A percentile compares a stretch with the other conserved stretches of the same genome.
Conservation (phyloP, 495 filamentous ascomycete species). For the Penicillium coprophilum region DNA sequence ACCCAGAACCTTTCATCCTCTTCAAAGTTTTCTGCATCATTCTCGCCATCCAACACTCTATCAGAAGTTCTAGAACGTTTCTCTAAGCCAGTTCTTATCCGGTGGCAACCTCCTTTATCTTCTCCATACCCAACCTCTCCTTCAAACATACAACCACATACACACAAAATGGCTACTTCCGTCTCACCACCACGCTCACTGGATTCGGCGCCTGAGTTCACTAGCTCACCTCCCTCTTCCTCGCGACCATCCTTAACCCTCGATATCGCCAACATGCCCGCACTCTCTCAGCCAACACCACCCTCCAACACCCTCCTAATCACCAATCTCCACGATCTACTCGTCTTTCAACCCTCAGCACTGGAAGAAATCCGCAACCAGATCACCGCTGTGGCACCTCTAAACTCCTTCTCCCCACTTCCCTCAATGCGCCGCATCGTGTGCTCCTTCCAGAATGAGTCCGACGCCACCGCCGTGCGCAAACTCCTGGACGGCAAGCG, state of each 20-base stretch:
- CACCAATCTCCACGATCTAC: conserved; percentile 73
- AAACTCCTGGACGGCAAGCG: conserved; percentile 66
- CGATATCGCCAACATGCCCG: conserved; percentile 78
- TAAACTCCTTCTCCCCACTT: conserved; percentile 88
- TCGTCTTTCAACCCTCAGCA: conserved; percentile 76
- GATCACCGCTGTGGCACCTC: conserved; percentile 62
- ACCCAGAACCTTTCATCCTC: background rate
- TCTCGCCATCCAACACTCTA: conserved; percentile 5
- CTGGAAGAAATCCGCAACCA: conserved; percentile 72
- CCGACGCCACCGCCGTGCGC: conserved; percentile 72
- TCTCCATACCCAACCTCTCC: conserved; percentile 13
- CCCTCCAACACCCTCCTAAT: conserved; percentile 94
- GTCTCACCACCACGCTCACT: conserved; percentile 28
- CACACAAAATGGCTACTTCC: conserved; percentile 27
- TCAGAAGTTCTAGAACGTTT: conserved; percentile 10
- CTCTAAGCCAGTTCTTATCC: conserved; percentile 11
- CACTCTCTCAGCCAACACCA: conserved; percentile 72
- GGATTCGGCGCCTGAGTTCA: conserved; percentile 29
- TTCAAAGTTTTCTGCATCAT: background rate
- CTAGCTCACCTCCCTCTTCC: conserved; percentile 37
- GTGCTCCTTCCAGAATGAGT: conserved; percentile 74
- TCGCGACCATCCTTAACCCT: conserved; percentile 64
- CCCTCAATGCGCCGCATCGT: conserved; percentile 91
- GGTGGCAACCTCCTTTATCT: conserved; percentile 24
- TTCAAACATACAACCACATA: background rate